Evolutionary conservation across 1,284 basidiomycete species (phyloP), one percentile per base, ranked within the genome.

Genomic region (Pseudozyma flocculosa): DNA sequence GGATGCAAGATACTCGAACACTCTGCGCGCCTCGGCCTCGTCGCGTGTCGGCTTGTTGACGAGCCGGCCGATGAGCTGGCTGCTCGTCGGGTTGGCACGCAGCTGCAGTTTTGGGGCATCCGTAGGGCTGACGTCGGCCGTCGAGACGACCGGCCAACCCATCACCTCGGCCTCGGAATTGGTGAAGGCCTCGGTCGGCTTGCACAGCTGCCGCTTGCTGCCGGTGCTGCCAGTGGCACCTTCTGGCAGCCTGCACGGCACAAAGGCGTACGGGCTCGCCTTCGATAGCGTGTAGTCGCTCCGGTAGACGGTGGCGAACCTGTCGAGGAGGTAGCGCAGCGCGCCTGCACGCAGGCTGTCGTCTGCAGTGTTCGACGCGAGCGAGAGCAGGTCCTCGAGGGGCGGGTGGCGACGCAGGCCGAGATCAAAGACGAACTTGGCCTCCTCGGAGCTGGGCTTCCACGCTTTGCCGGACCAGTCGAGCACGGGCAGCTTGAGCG

Each of bases 1-100:
- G 18, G 84, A 83, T 0, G 90, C 85, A 29, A 97, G 81, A 36
- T 89, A 85, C 53, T 85, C 84, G 70, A 95, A 98, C 81, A 89
- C 86, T 50, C 81, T 80, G 30, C 81, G 81, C 0, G 89, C 91
- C 34, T 83, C 79, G 54, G 73, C 61, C 81, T 78, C 79, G 45
- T 85, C 84, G 9, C 80, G 78, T 0, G 91, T 89, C 2, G 88
- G 87, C 1, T 80, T 82, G 11, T 80, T 82, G 54, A 86, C 79
- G 13, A 98, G 81, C 0, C 87, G 77, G 3, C 83, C 71, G 4
- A 94, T 81, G 5, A 98, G 80, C 52, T 83, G 80, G 0, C 82
- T 78, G 11, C 87, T 82, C 0, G 87, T 82, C 0, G 94, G 94
- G 74, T 93, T 85, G 32, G 85, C 83, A 23, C 82, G 81, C 13